Percentiles rank a stretch among this genome's conserved stretches.
These are phyloP conservation scores for Diatrype stigma DNA, from an alignment of 2,329 filamentous ascomycete genomes.

Conservation along the genomic window DNA sequence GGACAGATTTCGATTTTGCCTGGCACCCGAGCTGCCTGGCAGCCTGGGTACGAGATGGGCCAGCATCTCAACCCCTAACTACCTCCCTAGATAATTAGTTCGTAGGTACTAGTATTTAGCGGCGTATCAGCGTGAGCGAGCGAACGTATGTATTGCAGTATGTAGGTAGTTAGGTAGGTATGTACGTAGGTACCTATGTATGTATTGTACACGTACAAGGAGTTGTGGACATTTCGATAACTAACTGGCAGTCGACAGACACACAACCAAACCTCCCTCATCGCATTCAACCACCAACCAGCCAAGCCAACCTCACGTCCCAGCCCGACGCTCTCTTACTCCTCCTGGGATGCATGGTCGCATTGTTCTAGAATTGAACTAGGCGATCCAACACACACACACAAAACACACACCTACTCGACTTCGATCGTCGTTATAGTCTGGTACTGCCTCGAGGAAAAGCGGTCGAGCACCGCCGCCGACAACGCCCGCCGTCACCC, in stretches of 20 bases:
- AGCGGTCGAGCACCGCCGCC: conserved; percentile 24
- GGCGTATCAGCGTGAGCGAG: too few relatives aligned
- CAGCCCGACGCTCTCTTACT: not conserved
- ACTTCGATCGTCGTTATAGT: not conserved
- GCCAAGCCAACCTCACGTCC: conserved; percentile 1
- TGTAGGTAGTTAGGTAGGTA: too few relatives aligned
- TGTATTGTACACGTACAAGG: too few relatives aligned
- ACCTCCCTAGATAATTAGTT: too few relatives aligned
- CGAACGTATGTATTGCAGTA: too few relatives aligned
- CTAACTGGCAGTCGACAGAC: conserved; percentile 12
- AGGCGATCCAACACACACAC: not conserved
- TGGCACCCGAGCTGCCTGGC: conserved; percentile 5
- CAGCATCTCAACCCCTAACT: too few relatives aligned
- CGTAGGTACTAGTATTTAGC: too few relatives aligned
- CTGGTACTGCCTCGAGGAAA: conserved; percentile 3
- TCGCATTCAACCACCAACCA: not conserved
- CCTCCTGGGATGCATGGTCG: conserved; percentile 23
- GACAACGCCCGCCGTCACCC: not conserved
- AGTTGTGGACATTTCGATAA: conserved; percentile 13
- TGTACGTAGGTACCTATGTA: too few relatives aligned
- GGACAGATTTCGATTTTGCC: conserved; percentile 24
- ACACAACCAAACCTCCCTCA: conserved; percentile 1
- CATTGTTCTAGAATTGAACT: conserved; percentile 6
- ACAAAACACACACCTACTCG: not conserved
- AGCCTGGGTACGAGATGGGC: too few relatives aligned